Conservation (phyloP, 371 early-diverging fungal species). For the Saksenaea oblongispora region DNA sequence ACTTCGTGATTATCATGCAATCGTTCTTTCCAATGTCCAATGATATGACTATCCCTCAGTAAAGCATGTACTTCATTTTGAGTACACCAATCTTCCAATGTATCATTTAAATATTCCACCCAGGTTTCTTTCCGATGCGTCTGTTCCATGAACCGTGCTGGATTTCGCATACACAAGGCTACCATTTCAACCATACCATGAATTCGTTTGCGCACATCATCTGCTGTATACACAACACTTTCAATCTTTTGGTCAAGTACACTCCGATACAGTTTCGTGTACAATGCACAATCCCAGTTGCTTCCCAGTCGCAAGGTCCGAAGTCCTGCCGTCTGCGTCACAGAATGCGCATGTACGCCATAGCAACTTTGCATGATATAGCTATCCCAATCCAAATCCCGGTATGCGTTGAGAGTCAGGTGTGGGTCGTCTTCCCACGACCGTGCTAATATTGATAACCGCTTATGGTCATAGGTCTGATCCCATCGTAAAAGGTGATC, state of each 20-base stretch:
- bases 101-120: conserved; percentile 31
- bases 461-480: neutral
- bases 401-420: neutral
- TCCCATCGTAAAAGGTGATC: neutral
- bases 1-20: conserved; percentile 26
- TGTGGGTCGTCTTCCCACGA: conserved; percentile 13
- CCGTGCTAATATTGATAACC: neutral
- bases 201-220: conserved; percentile 30
- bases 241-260: conserved; percentile 22
- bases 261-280: conserved; percentile 4
- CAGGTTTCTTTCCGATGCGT: conserved; percentile 26
- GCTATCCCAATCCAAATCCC: conserved; percentile 18
- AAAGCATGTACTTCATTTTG: conserved; percentile 46
- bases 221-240: conserved; percentile 32
- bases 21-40: conserved; percentile 12
- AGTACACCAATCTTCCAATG: conserved; percentile 34
- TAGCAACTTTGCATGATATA: conserved; percentile 30
- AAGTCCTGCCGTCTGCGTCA: conserved; percentile 5
- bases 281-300: conserved; percentile 23
- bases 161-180: conserved; percentile 19
- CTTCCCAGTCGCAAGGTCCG: conserved; percentile 8
- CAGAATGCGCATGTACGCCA: neutral
- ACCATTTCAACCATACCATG: conserved; percentile 25
- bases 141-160: conserved; percentile 12
- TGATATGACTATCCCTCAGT: conserved; percentile 25